phyloP scores from a whole-genome alignment of 2,329 filamentous ascomycete genomes.

The Aquanectria penicillioides region DNA sequence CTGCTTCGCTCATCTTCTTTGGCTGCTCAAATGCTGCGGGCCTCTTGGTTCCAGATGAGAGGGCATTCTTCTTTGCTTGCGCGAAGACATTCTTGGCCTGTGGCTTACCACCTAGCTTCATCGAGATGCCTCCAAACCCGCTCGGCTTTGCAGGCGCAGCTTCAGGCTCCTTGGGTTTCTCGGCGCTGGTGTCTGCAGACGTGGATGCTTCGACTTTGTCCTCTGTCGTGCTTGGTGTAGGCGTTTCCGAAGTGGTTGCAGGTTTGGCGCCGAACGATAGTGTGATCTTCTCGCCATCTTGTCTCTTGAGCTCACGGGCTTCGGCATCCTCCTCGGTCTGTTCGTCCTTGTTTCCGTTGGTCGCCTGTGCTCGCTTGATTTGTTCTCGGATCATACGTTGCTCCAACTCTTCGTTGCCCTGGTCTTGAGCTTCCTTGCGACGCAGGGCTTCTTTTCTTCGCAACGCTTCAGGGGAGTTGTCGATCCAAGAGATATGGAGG shows the following conservation, averaged over 20 bases:
- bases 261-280: conserved; percentile 70
- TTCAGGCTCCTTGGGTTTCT: conserved; percentile 9
- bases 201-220: conserved; percentile 20
- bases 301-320: conserved; percentile 63
- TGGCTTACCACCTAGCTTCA: conserved; percentile 72
- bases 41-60: conserved; percentile 71
- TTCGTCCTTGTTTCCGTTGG: conserved; percentile 52
- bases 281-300: conserved; percentile 80
- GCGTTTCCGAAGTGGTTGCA: conserved; percentile 32
- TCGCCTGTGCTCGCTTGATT: conserved; percentile 77
- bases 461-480: conserved; percentile 88
- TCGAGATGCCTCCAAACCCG: conserved; percentile 59
- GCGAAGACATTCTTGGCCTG: conserved; percentile 83
- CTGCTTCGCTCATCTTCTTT: conserved; percentile 89
- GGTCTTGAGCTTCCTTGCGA: conserved; percentile 86
- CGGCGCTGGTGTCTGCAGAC: conserved; percentile 1
- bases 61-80: conserved; percentile 73
- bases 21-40: conserved; percentile 65
- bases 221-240: conserved; percentile 23
- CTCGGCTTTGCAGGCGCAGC: conserved; percentile 43
- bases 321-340: conserved; percentile 54
- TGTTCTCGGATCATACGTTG: conserved; percentile 85
- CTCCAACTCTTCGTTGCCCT: conserved; percentile 90
- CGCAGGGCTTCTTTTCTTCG: conserved; percentile 81
- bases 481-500: conserved; percentile 87